Percentiles rank a stretch among this genome's conserved stretches.
Conservation (phyloP, 73 alveolate species). For the Stentor coeruleus region DNA sequence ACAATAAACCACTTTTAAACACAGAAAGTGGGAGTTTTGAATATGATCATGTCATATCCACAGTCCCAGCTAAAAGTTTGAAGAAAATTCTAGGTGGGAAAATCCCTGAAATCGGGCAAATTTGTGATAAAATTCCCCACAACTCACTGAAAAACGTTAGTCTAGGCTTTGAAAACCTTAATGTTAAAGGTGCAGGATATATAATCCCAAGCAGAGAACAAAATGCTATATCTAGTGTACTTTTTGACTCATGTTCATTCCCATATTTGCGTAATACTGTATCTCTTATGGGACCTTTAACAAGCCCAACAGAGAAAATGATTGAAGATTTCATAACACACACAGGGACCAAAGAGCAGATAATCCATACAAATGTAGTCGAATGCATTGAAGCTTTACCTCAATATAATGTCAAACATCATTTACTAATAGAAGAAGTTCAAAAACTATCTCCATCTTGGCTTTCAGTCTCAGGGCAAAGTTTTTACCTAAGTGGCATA, state of each 20-base stretch:
- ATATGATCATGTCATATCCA: not conserved
- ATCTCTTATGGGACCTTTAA: constrained; percentile 8
- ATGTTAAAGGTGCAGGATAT: not conserved
- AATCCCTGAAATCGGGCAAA: not conserved
- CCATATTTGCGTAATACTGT: not conserved
- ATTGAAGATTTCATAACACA: not conserved
- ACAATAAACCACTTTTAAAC: not conserved
- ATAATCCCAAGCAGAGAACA: not conserved
- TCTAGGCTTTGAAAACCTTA: not conserved
- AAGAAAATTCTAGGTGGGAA: not conserved
- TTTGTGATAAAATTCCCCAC: not conserved
- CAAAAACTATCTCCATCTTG: not conserved
- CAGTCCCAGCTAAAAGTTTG: not conserved
- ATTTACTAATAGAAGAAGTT: not conserved
- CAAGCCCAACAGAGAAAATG: not conserved
- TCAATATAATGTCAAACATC: constrained; percentile 1
- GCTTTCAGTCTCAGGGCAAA: constrained; percentile 21
- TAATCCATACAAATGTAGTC: not conserved
- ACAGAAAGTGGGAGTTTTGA: not conserved
- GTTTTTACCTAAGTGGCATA: constrained; percentile 2
- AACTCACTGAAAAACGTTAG: not conserved
- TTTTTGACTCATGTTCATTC: not conserved
- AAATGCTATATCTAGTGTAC: not conserved
- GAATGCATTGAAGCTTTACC: not conserved
- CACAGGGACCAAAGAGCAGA: no score